phyloP scores from a whole-genome alignment of 148 eudicot genomes.

The Oxyria digyna region DNA sequence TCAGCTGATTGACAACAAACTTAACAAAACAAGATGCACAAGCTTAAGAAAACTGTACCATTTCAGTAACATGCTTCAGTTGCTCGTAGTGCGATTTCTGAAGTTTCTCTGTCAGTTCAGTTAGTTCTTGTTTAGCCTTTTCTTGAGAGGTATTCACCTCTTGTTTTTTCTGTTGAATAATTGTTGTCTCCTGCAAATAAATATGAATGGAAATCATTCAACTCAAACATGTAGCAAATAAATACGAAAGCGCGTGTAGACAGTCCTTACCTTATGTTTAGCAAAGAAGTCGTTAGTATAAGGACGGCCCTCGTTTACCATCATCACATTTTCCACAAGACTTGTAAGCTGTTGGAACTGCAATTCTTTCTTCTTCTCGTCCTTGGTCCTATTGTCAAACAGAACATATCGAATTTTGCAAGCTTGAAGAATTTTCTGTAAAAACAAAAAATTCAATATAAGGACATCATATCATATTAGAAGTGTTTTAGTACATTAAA shows the following conservation, averaged over 20 bases:
- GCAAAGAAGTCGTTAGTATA: conserved; percentile 44
- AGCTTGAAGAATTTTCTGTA: conserved; percentile 34
- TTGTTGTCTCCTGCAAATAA: conserved; percentile 36
- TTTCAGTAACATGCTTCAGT: background rate
- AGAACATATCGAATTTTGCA: conserved; percentile 53
- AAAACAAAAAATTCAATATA: too few relatives aligned
- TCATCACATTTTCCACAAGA: conserved; percentile 43
- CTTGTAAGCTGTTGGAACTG: conserved; percentile 47
- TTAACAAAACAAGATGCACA: too few relatives aligned
- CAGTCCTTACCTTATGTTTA: conserved; percentile 40
- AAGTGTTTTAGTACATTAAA: too few relatives aligned
- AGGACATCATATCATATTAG: too few relatives aligned
- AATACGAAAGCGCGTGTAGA: background rate
- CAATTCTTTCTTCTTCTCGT: conserved; percentile 20
- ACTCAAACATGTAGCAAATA: too few relatives aligned
- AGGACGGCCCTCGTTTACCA: conserved; percentile 55
- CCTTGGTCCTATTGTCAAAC: conserved; percentile 66
- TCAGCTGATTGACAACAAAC: too few relatives aligned
- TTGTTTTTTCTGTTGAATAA: conserved; percentile 22
- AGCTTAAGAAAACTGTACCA: background rate
- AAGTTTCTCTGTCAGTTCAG: conserved; percentile 40
- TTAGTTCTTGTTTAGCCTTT: conserved; percentile 29
- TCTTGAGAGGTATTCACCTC: conserved; percentile 33
- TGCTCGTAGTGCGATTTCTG: conserved; percentile 35
- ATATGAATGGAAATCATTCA: too few relatives aligned